phyloP scores from a whole-genome alignment of 2,329 filamentous ascomycete species.

The Colletotrichum australisinense region DNA sequence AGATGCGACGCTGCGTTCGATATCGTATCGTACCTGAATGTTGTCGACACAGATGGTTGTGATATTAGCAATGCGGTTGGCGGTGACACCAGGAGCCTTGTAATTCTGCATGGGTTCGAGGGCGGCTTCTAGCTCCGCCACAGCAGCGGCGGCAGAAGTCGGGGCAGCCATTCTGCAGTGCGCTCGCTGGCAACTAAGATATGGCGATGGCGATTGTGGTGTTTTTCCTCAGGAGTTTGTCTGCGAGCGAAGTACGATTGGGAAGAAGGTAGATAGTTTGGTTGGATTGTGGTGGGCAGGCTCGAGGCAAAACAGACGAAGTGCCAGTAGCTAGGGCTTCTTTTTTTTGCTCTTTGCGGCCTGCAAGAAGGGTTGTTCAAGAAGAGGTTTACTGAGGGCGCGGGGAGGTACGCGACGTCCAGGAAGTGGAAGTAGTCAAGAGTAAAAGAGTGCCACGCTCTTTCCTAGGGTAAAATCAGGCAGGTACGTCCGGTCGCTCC shows the following conservation, averaged over 20 bases:
- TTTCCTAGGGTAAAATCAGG: conserved; percentile 10
- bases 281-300: not conserved
- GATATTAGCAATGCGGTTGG: conserved; percentile 88
- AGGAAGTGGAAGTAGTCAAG: conserved; percentile 19
- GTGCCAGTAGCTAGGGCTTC: not conserved
- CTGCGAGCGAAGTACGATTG: conserved; percentile 21
- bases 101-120: conserved; percentile 91
- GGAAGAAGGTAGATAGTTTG: not conserved
- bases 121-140: conserved; percentile 90
- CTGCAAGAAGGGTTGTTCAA: conserved; percentile 6
- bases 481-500: conserved; percentile 17
- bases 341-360: not conserved
- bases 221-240: conserved; percentile 6
- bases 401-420: conserved; percentile 22
- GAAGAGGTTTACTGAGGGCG: conserved; percentile 28
- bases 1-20: conserved; percentile 9
- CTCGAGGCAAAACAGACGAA: not conserved
- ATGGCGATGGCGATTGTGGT: conserved; percentile 5
- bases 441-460: conserved; percentile 1
- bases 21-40: conserved; percentile 81
- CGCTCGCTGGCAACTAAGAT: conserved; percentile 2
- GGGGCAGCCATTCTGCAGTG: conserved; percentile 71
- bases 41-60: conserved; percentile 90
- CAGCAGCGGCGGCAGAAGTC: conserved; percentile 56
- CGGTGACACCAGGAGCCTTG: conserved; percentile 94